These are phyloP conservation scores for Geotrichum cucujoidarum DNA, from an alignment of 1,139 yeast species.

Conservation along the genomic window DNA sequence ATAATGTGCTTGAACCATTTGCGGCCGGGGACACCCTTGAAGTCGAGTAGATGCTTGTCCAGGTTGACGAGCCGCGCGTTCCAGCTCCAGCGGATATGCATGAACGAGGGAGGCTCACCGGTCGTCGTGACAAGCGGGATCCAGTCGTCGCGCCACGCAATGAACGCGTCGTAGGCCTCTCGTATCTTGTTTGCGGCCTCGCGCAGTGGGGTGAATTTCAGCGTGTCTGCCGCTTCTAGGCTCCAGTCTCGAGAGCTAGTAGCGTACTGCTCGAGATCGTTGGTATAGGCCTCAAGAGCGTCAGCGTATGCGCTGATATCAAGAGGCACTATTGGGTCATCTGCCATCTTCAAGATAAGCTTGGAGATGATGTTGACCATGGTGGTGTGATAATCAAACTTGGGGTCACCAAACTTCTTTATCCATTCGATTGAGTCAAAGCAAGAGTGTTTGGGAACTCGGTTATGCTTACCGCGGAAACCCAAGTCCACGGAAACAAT, in stretches of 20 bases:
- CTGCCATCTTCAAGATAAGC: conserved; percentile 54
- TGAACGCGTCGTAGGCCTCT: conserved; percentile 32
- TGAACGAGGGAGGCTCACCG: conserved; percentile 62
- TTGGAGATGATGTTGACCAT: conserved; percentile 55
- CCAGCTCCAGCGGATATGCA: conserved; percentile 74
- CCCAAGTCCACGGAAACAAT: conserved; percentile 66
- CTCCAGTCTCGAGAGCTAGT: conserved; percentile 21
- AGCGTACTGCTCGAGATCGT: conserved; percentile 48
- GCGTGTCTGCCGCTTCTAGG: conserved; percentile 14
- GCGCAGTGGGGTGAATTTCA: conserved; percentile 26
- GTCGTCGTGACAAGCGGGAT: conserved; percentile 35
- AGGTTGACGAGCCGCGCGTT: conserved; percentile 59
- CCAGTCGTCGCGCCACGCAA: conserved; percentile 57
- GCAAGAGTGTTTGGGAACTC: conserved; percentile 56
- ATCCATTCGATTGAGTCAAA: conserved; percentile 54
- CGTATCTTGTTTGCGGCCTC: conserved; percentile 28
- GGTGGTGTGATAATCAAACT: conserved; percentile 52
- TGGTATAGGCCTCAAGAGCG: conserved; percentile 43
- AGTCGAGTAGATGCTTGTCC: conserved; percentile 50
- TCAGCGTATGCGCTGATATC: conserved; percentile 49
- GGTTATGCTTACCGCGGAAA: conserved; percentile 35
- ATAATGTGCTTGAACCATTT: conserved; percentile 64
- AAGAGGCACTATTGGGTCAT: conserved; percentile 74
- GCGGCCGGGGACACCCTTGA: conserved; percentile 48
- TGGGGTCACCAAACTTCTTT: conserved; percentile 13